Evolutionary conservation across 306 rosid species (phyloP).

Genomic region (Lathyrus oleraceus): DNA sequence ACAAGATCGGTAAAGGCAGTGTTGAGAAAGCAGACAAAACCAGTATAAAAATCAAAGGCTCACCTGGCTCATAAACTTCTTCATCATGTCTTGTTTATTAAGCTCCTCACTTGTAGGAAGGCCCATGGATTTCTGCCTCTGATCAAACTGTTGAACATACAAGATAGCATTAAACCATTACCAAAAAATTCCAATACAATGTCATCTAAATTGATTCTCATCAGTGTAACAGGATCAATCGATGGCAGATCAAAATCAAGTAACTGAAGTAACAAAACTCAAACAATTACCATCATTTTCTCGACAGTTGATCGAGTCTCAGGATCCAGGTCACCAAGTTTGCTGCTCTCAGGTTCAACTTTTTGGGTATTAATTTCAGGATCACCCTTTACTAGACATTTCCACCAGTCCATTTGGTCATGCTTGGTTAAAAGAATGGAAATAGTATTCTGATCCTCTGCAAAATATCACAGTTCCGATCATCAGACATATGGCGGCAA

Average conservation of each 20-base stretch:
- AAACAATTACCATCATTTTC: constrained; percentile 83
- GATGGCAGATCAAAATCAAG: not conserved
- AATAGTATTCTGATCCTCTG: constrained; percentile 84
- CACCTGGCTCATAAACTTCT: constrained; percentile 89
- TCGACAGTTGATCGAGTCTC: constrained; percentile 89
- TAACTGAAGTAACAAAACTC: not conserved
- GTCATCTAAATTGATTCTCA: not conserved
- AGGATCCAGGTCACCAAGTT: constrained; percentile 80
- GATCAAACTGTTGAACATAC: constrained; percentile 66
- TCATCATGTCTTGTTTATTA: constrained; percentile 73
- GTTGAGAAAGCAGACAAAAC: not conserved
- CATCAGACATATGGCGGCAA: not conserved
- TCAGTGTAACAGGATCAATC: not conserved
- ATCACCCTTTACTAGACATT: constrained; percentile 79
- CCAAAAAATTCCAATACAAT: not conserved
- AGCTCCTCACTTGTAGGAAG: constrained; percentile 83
- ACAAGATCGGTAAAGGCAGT: not conserved
- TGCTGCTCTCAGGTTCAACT: constrained; percentile 92
- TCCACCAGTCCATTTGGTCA: constrained; percentile 99
- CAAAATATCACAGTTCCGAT: constrained; percentile 11
- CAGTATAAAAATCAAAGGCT: not conserved
- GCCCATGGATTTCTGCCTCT: constrained; percentile 92
- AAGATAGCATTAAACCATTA: constrained; percentile 8
- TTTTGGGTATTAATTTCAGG: constrained; percentile 89
- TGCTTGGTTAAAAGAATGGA: constrained; percentile 92